Evolutionary conservation across 495 filamentous ascomycete genomes (phyloP).

Genomic region (Penicillium coprophilum): DNA sequence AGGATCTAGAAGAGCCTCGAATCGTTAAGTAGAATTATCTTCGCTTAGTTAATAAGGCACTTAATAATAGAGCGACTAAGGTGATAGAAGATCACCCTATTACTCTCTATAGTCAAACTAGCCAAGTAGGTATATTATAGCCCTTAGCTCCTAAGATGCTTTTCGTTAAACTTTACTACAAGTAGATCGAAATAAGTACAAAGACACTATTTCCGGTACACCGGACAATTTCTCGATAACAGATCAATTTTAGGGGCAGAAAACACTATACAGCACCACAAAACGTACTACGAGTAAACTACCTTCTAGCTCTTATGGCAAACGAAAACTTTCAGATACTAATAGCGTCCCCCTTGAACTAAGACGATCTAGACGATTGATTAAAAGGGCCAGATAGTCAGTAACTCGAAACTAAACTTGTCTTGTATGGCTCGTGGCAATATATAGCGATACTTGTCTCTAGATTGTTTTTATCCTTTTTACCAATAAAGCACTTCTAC

Average conservation of each 20-base stretch:
- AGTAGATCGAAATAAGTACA: neutral
- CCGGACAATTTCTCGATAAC: neutral
- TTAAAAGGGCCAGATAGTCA: neutral
- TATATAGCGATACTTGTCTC: neutral
- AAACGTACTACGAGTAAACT: neutral
- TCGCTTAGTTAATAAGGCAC: neutral
- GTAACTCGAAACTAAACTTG: neutral
- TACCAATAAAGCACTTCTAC: too few species aligned
- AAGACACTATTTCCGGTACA: neutral
- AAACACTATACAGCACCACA: neutral
- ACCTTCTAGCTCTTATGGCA: neutral
- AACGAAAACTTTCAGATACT: neutral
- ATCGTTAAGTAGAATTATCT: neutral
- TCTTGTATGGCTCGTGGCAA: neutral
- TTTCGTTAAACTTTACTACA: neutral
- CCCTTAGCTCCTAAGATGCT: constrained; percentile 21
- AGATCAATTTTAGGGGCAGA: neutral
- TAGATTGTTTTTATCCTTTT: neutral
- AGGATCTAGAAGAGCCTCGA: neutral
- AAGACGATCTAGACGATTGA: neutral
- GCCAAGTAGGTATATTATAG: neutral
- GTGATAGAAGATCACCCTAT: neutral
- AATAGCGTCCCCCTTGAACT: neutral
- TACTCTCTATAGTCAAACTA: neutral
- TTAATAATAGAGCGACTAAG: neutral